A percentile compares a stretch with the other conserved stretches of the same genome.
Evolutionary conservation across 495 filamentous ascomycete genomes (phyloP).

Genomic region (Penicillium paxilli): DNA sequence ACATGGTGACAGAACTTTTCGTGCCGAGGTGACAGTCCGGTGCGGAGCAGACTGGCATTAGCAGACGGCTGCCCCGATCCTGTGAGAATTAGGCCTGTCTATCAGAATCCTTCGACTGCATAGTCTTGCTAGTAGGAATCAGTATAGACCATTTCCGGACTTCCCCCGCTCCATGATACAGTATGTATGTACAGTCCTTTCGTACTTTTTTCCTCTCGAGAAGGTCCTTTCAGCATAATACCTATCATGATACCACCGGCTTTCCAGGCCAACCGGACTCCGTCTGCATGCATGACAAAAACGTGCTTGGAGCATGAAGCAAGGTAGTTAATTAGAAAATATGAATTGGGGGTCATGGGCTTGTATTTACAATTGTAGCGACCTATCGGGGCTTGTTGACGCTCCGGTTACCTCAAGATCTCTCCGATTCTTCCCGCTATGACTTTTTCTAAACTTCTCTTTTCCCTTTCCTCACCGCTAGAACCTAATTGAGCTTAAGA

Average conservation of each 20-base stretch:
- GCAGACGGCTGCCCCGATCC: neutral
- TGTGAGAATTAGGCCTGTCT: neutral
- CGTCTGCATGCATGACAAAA: neutral
- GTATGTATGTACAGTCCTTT: too few relatives aligned
- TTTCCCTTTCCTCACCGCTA: neutral
- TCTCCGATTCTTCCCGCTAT: neutral
- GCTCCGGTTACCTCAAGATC: neutral
- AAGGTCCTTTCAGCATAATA: neutral
- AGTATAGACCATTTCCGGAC: too few relatives aligned
- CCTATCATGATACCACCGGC: neutral
- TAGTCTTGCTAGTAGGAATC: too few relatives aligned
- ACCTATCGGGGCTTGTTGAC: neutral
- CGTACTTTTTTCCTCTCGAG: neutral
- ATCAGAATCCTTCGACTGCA: neutral
- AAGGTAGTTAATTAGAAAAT: neutral
- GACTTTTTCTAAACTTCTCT: neutral
- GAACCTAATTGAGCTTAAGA: neutral
- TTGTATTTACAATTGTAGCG: neutral
- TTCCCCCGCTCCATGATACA: too few relatives aligned
- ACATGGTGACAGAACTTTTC: slow-evolving; percentile 4
- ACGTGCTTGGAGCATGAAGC: neutral
- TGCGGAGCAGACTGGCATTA: neutral
- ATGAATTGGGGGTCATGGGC: neutral
- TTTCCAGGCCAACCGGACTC: neutral
- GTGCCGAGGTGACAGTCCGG: slow-evolving; percentile 1